Base-by-base conservation (phyloP, 2,329 filamentous ascomycete species). In the Phialemonium atrogriseum region DNA sequence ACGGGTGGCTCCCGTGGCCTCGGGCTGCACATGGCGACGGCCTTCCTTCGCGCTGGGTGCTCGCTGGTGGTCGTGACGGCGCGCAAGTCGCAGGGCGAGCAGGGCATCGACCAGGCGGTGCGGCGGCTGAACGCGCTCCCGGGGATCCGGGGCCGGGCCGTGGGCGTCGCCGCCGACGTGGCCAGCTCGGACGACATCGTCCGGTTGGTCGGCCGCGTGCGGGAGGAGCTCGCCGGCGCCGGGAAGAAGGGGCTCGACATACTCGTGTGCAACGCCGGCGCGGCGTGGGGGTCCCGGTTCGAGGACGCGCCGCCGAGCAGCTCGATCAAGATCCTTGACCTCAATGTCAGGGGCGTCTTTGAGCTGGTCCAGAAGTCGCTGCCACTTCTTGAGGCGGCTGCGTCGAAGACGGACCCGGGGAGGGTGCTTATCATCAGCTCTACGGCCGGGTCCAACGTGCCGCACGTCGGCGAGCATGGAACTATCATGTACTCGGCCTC, bases 41-140 rank as follows among this genome's bases (percentile, higher is more conserved):
- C 72, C 16, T 69, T 84, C 35, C 67, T 84, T 26, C 76, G 77
- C 58, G 73, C 80, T n/a, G 80, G 80, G 38, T 78, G 71, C 52
- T 72, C 74, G 35, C 77, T 77, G 44, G 71, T 84, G 39, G 77
- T 83, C 60, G 80, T 84, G 52, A 81, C 78, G n/a, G 80, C 76
- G 5, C 76, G 80, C 46, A 84, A 83, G 60, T 68, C 70, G 31
- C 59, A 66, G 21, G 79, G 77, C 16, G 80, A 75, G 3, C 45
- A 55, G 30, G 54, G 54, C 14, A 51, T 60, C 57, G 66, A 74
- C 27, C 70, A 77, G 50, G 80, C 80, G 19, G 74, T 77, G 39
- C 67, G 65, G 3, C 74, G 73, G 18, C 70, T 84, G 31, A 83
- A 84, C 47, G 67, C 66, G 4, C 64, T 84, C 1, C 70, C 73